Evolutionary conservation across 225 moss, liverwort and hornwort genomes (phyloP), one percentile per base, ranked within the genome.

Genomic region (Takakia lepidozioides): DNA sequence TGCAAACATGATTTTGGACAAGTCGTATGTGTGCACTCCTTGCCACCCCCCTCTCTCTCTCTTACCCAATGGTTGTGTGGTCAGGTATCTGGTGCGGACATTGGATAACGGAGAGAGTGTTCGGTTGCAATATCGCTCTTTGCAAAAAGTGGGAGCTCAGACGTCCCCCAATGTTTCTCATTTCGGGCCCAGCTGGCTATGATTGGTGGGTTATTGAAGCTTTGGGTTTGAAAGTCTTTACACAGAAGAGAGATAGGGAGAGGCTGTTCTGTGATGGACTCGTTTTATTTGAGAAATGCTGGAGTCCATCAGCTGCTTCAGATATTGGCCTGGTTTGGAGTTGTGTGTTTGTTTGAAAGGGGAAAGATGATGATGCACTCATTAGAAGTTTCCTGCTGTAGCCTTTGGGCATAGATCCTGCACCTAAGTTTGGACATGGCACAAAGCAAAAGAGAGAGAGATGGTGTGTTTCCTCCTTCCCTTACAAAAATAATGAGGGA

Each of bases 71-170:
- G 32, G 11, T 58, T 29, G 2, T 54, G 55, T 54, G 53, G 62
- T 1, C 58, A 98, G 98, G 98, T 98, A 98, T 59, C 59, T 98
- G 75, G 98, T 98, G 42, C 80, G 85, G 61, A 98, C 98, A 23
- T 60, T 87, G 67, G 98, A 98, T 68, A 85, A 73, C 48, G 91
- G 90, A 53, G 98, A 98, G 55, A 98, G 85, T 53, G 91, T 98
- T 24, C 87, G 98, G 29, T 78, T 98, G 44, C 98, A 98, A 57
- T 98, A 98, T 57, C 87, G 98, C 38, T 98, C 98, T 29, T 72
- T 98, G 38, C 78, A 91, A 61, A 98, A 91, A 70, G 19, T 91
- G 65, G 87, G 87, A 82, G 98, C 74, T 62, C 78, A 83, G 64
- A 65, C 70, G 60, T 74, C 78, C 56, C 72, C 79, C 49, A 82